Base-by-base conservation (phyloP, 148 eudicot genomes). In the Suaeda aralocaspica region DNA sequence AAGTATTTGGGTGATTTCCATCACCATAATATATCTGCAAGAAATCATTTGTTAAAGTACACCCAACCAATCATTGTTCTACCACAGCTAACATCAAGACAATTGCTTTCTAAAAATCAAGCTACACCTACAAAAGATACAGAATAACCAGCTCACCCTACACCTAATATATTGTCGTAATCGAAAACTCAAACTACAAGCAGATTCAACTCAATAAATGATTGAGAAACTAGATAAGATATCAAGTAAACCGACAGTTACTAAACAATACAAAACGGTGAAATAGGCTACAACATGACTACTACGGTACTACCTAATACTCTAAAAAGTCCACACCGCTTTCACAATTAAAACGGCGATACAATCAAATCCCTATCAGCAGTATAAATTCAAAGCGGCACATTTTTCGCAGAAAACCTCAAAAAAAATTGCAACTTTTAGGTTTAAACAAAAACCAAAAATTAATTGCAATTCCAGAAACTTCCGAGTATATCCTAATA, bases 1-100 rank as follows among this genome's bases (percentile, higher is more conserved):
- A 79, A 92, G 98, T 73, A 85, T 72, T 76, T 90, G 94, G 71
- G 98, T 90, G 71, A 92, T 82, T 82, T 92, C 98, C 88, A 86
- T 85, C 49, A 89, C 87, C 94, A 85, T 83, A 72, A 39, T 69
- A 71, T 73, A 67, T 76, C 83, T 77, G 74, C 61, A 64, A 29
- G 56, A 52, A 56, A 79, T 42, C 67, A 48, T 31, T 24, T 26
- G 22, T 64, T 31, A 28, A 49, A 74, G 50, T n/a, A 12, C 28
- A 51, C 42, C 10, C 33, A 34, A 14, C 0, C 9, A 24, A 14
- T 29, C 72, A 68, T 24, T 18, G 46, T 26, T 4, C 14, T 34
- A 21, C 26, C 16, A 34, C 7, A 3, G 29, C 31, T 52, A 25
- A 21, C 42, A 53, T 24, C n/a, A 7, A 11, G n/a, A 52, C 11